Evolutionary conservation across 129 eudicot species (phyloP).

Genomic region (Pseudognaphalium luteoalbum): DNA sequence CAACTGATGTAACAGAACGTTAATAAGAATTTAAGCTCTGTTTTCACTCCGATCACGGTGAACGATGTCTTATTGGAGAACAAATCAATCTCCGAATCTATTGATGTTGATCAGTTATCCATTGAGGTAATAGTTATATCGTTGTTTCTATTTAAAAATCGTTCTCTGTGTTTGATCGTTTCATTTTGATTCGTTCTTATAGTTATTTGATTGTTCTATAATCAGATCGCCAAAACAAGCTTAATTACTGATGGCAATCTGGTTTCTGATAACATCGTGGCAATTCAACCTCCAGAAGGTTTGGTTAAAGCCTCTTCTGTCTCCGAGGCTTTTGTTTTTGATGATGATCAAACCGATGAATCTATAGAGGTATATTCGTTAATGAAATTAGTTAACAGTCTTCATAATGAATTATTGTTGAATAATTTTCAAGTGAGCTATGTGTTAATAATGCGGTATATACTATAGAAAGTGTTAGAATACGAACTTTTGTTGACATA

Average conservation of each 20-base stretch:
- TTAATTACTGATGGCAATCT: conserved; percentile 15
- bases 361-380: conserved; percentile 27
- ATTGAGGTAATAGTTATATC: conserved; percentile 10
- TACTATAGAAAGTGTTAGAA: not conserved
- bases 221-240: conserved; percentile 25
- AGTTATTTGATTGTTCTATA: conserved; percentile 5
- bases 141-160: too few relatives aligned
- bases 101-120: conserved; percentile 3
- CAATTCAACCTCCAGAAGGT: not conserved
- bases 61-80: conserved; percentile 4
- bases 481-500: not conserved
- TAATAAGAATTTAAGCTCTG: conserved; percentile 20
- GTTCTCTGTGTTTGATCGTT: not conserved
- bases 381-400: not conserved
- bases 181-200: not conserved
- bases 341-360: conserved; percentile 10
- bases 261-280: not conserved
- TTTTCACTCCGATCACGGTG: conserved; percentile 19
- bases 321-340: conserved; percentile 28
- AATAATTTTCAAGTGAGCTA: not conserved
- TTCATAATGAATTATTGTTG: not conserved
- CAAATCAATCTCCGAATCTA: conserved; percentile 3
- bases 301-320: not conserved
- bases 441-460: too few relatives aligned
- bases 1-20: conserved; percentile 28